phyloP scores from a whole-genome alignment of 208 protist genomes.

The Histomonas meleagridis region DNA sequence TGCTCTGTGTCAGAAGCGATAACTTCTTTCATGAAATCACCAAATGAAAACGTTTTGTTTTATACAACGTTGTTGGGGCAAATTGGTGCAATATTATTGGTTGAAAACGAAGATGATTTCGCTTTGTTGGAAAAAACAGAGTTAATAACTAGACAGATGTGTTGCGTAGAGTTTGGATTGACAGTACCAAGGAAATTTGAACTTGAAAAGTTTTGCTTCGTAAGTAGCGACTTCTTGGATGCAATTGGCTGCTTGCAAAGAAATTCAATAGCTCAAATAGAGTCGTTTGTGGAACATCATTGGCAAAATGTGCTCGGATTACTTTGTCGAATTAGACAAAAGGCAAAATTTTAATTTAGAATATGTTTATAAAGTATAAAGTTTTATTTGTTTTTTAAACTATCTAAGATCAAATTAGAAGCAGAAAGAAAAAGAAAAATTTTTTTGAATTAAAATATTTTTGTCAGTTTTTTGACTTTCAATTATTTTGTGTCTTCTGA shows the following conservation, averaged over 20 bases:
- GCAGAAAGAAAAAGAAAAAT: too few relatives aligned
- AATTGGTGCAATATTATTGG: background rate
- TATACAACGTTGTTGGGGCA: constrained; percentile 16
- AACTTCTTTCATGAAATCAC: background rate
- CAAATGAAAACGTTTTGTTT: background rate
- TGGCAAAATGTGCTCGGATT: background rate
- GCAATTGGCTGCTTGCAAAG: background rate
- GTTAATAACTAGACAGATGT: background rate
- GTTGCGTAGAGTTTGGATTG: background rate
- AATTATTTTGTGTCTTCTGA: too few relatives aligned
- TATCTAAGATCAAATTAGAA: too few relatives aligned
- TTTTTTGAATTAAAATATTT: too few relatives aligned
- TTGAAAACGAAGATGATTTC: background rate
- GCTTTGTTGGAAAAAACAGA: background rate
- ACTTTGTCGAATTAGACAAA: background rate
- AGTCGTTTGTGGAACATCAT: background rate
- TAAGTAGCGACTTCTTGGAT: background rate
- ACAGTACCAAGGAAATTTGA: background rate
- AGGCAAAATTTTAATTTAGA: constrained; percentile 14
- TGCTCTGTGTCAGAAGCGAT: background rate
- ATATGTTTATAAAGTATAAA: too few relatives aligned
- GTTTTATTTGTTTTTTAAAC: too few relatives aligned
- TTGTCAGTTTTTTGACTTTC: too few relatives aligned
- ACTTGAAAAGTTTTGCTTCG: background rate
- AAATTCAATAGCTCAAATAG: background rate